These are phyloP conservation scores for Linnemannia schmuckeri DNA, from an alignment of 192 early-diverging fungal genomes.

Conservation along the genomic window DNA sequence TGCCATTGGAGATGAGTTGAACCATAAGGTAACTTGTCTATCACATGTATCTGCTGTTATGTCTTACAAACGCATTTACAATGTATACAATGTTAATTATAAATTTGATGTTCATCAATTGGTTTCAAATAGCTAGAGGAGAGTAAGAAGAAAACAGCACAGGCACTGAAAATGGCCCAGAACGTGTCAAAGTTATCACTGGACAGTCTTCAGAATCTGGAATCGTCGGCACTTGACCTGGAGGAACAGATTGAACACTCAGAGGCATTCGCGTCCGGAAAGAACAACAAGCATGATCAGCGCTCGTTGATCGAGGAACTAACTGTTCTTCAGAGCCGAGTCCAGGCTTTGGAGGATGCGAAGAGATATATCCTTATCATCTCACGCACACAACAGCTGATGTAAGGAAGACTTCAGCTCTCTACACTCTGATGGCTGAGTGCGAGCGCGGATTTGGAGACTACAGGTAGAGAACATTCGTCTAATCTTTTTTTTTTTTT, in stretches of 20 bases:
- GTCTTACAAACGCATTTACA: too few species aligned
- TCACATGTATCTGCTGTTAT: neutral
- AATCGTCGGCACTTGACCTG: constrained; percentile 38
- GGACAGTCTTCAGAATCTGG: constrained; percentile 20
- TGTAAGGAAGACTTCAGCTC: constrained; percentile 31
- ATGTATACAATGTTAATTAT: neutral
- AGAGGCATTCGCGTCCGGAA: constrained; percentile 39
- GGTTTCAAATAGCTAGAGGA: constrained; percentile 26
- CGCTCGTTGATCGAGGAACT: constrained; percentile 53
- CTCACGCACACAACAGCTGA: constrained; percentile 55
- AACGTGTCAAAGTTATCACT: constrained; percentile 16
- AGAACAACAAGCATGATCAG: constrained; percentile 31
- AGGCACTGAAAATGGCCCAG: constrained; percentile 30
- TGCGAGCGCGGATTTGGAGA: neutral
- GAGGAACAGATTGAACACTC: constrained; percentile 48
- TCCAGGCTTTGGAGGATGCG: constrained; percentile 48
- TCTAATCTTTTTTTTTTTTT: neutral
- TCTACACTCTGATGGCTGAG: too few species aligned
- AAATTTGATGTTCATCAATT: neutral
- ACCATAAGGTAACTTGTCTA: constrained; percentile 32
- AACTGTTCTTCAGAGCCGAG: constrained; percentile 35
- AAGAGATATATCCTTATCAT: constrained; percentile 61
- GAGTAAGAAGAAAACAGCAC: constrained; percentile 25
- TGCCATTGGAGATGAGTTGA: constrained; percentile 12
- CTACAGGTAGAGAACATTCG: neutral